Conservation (phyloP, 768 basidiomycete species). For the Polyporus arcularius region DNA sequence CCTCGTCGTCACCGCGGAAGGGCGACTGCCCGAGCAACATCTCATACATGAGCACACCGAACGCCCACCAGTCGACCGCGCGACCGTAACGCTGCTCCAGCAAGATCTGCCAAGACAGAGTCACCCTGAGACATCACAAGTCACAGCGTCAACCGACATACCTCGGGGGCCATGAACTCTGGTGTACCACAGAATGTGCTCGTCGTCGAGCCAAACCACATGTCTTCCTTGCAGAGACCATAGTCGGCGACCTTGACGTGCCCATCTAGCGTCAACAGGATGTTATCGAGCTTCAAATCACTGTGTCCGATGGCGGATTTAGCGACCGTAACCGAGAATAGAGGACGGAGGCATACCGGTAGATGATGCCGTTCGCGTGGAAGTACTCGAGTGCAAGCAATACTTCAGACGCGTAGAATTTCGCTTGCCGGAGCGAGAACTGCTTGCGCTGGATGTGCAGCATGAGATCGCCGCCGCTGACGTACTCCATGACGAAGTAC, state of each 20-base stretch:
- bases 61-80: constrained; percentile 99
- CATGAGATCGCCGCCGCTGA: constrained; percentile 99
- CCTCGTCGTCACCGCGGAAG: constrained; percentile 98
- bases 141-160: constrained; percentile 32
- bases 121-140: too few species aligned
- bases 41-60: constrained; percentile 97
- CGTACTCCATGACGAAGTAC: constrained; percentile 99
- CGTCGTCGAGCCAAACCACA: constrained; percentile 96
- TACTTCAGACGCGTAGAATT: constrained; percentile 98
- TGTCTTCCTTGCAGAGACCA: constrained; percentile 98
- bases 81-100: constrained; percentile 99
- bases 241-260: constrained; percentile 99
- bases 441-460: constrained; percentile 99
- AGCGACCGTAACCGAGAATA: not conserved
- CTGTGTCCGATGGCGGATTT: constrained; percentile 39
- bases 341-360: constrained; percentile 57
- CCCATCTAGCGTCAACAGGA: constrained; percentile 92
- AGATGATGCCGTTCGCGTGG: constrained; percentile 98
- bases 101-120: constrained; percentile 66
- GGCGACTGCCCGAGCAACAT: constrained; percentile 99
- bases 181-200: constrained; percentile 99
- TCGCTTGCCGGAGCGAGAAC: constrained; percentile 97
- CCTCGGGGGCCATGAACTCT: constrained; percentile 99
- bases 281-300: constrained; percentile 97
- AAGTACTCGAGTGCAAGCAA: constrained; percentile 96